Evolutionary conservation across 371 early-diverging fungal species (phyloP).

Genomic region (Choanephora cucurbitarum): DNA sequence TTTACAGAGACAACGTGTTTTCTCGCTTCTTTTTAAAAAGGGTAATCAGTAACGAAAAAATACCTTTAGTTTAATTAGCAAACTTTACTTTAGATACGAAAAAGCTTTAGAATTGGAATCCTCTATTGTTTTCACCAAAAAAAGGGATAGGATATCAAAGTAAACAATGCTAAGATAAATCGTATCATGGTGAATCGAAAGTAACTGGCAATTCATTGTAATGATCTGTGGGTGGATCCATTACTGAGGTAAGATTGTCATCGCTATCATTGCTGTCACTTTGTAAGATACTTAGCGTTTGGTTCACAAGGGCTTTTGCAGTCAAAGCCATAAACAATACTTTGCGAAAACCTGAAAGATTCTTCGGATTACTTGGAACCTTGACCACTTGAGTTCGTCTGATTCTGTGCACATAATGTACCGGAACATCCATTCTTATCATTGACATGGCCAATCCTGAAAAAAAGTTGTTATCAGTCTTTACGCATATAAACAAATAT

Average conservation of each 20-base stretch:
- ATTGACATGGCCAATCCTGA: slow-evolving; percentile 13
- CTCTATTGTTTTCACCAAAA: no score
- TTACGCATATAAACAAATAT: slow-evolving; percentile 11
- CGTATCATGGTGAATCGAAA: slow-evolving; percentile 4
- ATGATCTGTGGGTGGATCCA: slow-evolving; percentile 11
- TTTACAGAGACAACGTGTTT: no score
- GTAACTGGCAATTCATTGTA: slow-evolving; percentile 10
- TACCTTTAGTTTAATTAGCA: no score
- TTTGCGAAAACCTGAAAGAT: slow-evolving; percentile 12
- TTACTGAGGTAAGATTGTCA: slow-evolving; percentile 11
- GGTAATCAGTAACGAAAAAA: no score
- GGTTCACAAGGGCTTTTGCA: slow-evolving; percentile 13
- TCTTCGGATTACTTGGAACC: slow-evolving; percentile 11
- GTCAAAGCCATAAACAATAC: slow-evolving; percentile 13
- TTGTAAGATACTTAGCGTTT: slow-evolving; percentile 15
- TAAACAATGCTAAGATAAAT: no score
- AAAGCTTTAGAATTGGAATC: no score
- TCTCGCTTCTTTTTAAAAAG: no score
- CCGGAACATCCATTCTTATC: slow-evolving; percentile 14
- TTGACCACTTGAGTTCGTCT: slow-evolving; percentile 16
- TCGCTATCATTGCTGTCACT: slow-evolving; percentile 10
- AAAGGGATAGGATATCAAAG: no score
- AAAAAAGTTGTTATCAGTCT: slow-evolving; percentile 13
- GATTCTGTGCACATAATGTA: slow-evolving; percentile 13
- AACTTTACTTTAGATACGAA: no score